A percentile compares a stretch with the other conserved stretches of the same genome.
Conservation (phyloP, 805 yeast species). For the Candida maesae region DNA sequence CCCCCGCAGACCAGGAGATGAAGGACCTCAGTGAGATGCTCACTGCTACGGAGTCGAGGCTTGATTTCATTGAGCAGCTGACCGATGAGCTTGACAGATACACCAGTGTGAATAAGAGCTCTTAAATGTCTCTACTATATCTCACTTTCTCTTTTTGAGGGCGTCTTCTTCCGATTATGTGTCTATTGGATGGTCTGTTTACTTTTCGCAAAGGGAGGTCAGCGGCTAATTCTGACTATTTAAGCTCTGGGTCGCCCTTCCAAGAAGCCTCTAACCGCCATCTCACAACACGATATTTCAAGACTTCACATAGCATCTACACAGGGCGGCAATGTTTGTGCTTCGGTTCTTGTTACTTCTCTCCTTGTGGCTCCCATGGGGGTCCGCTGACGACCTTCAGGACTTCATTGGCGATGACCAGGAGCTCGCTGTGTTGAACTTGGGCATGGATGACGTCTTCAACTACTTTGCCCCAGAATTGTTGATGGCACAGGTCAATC, state of each 20-base stretch:
- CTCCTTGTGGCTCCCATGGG: neutral
- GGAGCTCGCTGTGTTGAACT: conserved; percentile 13
- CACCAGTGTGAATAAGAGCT: conserved; percentile 7
- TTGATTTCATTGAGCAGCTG: conserved; percentile 17
- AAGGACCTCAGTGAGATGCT: conserved; percentile 11
- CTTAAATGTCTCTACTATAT: too few species aligned
- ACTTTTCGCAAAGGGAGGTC: conserved; percentile 5
- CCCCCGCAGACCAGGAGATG: conserved; percentile 28
- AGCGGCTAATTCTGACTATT: conserved; percentile 16
- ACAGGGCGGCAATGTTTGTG: conserved; percentile 6
- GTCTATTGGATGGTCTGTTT: conserved; percentile 6
- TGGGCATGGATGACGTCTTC: conserved; percentile 13
- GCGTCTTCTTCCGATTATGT: too few species aligned
- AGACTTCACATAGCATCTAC: neutral
- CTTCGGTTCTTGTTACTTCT: conserved; percentile 1
- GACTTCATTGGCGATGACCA: conserved; percentile 14
- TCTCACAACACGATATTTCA: neutral
- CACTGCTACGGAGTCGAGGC: conserved; percentile 13
- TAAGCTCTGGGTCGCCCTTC: neutral
- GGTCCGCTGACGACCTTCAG: conserved; percentile 3
- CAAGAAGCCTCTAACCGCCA: neutral
- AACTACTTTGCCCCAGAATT: conserved; percentile 14
- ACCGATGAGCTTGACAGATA: conserved; percentile 19
- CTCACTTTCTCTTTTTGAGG: too few species aligned
- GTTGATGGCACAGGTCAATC: conserved; percentile 13